Base-by-base conservation (phyloP, 805 yeast species). In the Priceomyces fermenticarens region DNA sequence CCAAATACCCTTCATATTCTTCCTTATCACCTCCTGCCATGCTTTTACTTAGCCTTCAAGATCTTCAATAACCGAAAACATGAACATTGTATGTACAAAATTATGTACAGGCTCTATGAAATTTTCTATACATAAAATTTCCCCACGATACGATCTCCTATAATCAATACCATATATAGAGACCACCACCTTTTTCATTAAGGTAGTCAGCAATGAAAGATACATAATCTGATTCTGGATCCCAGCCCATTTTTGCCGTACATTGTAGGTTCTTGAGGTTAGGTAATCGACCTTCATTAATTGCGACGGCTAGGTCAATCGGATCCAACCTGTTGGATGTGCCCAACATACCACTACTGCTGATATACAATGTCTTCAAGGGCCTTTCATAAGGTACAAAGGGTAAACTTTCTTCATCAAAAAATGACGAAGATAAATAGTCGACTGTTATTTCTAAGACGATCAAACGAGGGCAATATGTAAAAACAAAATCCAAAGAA, bases 171-270 rank as follows among this genome's bases (percentile, higher is more conserved):
- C 73, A 81, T 30, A 79, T 57, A 58, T 78, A 85, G n/a, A 80
- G 60, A n/a, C 91, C 85, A 13, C 95, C 95, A 13, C 76, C 82
- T 42, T 84, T 74, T 37, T 83, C 87, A 44, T 86, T 93, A 34
- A 91, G 65, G 29, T 78, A 80, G 37, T 76, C 80, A 1, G 81
- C 83, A 36, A 90, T 67, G 46, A 82, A 64, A 10, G 51, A 44
- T 10, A 70, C 67, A 28, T 55, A 61, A 17, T 67, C 73, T 5
- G 67, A 60, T 31, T 62, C 54, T 2, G 82, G 75, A 54, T 84
- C 80, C 99, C 99, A 93, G 7, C 97, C 96, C 29, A 93, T 63
- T 58, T 83, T 81, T 12, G 84, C 77, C 15, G 93, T 83, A 32
- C 89, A 73, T 32, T 83, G 70, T 2, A 93, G 68, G 36, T 75